These are phyloP conservation scores for Trametopsis cervina DNA, from an alignment of 768 basidiomycete genomes.

Conservation along the genomic window DNA sequence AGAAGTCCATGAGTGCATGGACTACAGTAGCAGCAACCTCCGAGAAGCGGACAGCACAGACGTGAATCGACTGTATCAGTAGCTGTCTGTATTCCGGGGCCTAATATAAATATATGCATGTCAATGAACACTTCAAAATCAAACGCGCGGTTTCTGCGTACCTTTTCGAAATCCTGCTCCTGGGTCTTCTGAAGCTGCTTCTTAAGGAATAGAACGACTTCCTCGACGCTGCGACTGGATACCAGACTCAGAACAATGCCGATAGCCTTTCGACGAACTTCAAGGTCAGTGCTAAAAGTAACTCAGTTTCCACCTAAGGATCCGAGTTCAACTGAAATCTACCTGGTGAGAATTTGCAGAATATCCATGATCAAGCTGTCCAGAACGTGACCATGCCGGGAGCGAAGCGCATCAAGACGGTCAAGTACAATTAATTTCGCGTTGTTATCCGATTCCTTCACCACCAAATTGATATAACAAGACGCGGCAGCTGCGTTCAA, in stretches of 20 bases:
- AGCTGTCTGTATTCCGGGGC: slow-evolving; percentile 93
- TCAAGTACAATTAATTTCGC: slow-evolving; percentile 97
- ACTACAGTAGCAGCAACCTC: slow-evolving; percentile 96
- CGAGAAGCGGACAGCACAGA: slow-evolving; percentile 93
- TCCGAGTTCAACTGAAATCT: slow-evolving; percentile 2
- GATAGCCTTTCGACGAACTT: slow-evolving; percentile 91
- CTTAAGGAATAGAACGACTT: slow-evolving; percentile 93
- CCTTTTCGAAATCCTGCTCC: slow-evolving; percentile 91
- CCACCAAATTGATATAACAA: slow-evolving; percentile 79
- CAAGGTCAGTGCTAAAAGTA: slow-evolving; percentile 76
- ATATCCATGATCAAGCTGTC: slow-evolving; percentile 95
- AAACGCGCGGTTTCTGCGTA: slow-evolving; percentile 21
- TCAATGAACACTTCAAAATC: background rate
- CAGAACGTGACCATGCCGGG: slow-evolving; percentile 82
- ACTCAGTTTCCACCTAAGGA: slow-evolving; percentile 1
- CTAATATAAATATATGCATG: slow-evolving; percentile 30
- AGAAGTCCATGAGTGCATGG: slow-evolving; percentile 88
- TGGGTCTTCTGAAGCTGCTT: slow-evolving; percentile 95
- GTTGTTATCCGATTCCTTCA: slow-evolving; percentile 98
- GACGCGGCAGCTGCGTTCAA: slow-evolving; percentile 68
- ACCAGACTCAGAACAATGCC: slow-evolving; percentile 89
- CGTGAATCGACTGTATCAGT: slow-evolving; percentile 94
- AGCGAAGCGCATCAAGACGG: slow-evolving; percentile 74
- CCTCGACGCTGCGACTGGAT: slow-evolving; percentile 90
- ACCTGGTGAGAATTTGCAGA: slow-evolving; percentile 84